A percentile compares a stretch with the other conserved stretches of the same genome.
These are phyloP conservation scores for Elongisporangium prolatum DNA, from an alignment of 352 stramenopile species.

Conservation along the genomic window DNA sequence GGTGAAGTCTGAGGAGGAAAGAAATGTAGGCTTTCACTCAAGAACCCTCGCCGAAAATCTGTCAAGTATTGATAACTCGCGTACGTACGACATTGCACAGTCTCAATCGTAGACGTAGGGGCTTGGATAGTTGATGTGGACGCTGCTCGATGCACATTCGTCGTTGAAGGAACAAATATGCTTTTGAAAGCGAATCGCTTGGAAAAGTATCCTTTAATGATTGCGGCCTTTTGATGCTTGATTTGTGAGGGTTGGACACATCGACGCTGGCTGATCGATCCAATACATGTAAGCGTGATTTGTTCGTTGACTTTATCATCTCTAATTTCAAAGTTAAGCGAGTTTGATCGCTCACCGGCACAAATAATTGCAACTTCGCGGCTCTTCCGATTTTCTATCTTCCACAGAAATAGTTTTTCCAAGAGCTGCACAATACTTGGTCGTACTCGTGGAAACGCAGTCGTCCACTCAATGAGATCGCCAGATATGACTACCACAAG, in stretches of 20 bases:
- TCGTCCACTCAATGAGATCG: constrained; percentile 41
- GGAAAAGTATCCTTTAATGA: constrained; percentile 56
- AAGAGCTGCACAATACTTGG: constrained; percentile 43
- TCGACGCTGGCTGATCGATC: constrained; percentile 45
- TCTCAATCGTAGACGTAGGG: neutral
- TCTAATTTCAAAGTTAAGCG: constrained; percentile 42
- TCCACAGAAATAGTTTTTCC: constrained; percentile 71
- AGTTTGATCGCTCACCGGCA: constrained; percentile 21
- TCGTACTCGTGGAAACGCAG: constrained; percentile 28
- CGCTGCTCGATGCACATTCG: neutral
- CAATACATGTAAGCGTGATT: constrained; percentile 37
- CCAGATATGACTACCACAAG: constrained; percentile 45
- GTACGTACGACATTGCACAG: constrained; percentile 24
- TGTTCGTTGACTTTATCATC: constrained; percentile 61
- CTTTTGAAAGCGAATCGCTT: constrained; percentile 68
- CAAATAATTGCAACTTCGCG: constrained; percentile 44
- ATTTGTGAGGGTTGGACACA: constrained; percentile 2
- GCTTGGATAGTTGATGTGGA: neutral
- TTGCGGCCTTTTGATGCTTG: constrained; percentile 2
- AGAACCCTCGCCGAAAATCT: constrained; percentile 42
- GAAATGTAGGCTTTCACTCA: constrained; percentile 47
- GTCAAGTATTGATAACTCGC: constrained; percentile 53
- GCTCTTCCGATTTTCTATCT: constrained; percentile 22
- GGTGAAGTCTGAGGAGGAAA: constrained; percentile 39
- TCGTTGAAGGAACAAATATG: constrained; percentile 1